A percentile compares a stretch with the other conserved stretches of the same genome.
Evolutionary conservation across 2,329 filamentous ascomycete species (phyloP).

Genomic region (Ascosphaera pollenicola): DNA sequence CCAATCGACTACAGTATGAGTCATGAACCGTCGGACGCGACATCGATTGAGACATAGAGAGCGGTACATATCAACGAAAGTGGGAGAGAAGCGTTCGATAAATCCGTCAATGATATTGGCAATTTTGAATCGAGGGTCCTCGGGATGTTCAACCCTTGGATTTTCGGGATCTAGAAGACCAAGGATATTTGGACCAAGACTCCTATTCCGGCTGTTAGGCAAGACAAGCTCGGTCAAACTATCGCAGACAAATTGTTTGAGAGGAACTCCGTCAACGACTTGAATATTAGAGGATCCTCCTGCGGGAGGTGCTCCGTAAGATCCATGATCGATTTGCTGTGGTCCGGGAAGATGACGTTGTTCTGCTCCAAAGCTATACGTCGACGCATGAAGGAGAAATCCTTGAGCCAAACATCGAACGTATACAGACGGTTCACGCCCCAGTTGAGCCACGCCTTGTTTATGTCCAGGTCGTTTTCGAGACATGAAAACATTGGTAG

Average conservation of each 20-base stretch:
- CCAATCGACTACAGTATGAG: conserved; percentile 63
- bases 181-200: not conserved
- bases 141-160: conserved; percentile 51
- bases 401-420: conserved; percentile 60
- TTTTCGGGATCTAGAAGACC: conserved; percentile 47
- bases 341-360: not conserved
- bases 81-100: conserved; percentile 28
- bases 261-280: conserved; percentile 43
- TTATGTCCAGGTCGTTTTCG: conserved; percentile 37
- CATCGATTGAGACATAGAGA: conserved; percentile 79
- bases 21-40: conserved; percentile 70
- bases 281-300: conserved; percentile 29
- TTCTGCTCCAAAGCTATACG: not conserved
- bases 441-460: not conserved
- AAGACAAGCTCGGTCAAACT: conserved; percentile 62
- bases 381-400: conserved; percentile 38
- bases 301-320: not conserved
- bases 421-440: conserved; percentile 48
- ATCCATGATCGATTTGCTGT: not conserved
- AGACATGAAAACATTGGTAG: conserved; percentile 34
- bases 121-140: conserved; percentile 52
- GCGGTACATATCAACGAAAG: conserved; percentile 65
- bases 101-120: conserved; percentile 52
- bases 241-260: conserved; percentile 55
- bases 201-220: conserved; percentile 32